phyloP scores from a whole-genome alignment of 1,284 basidiomycete genomes.

The Dichomitus squalens region DNA sequence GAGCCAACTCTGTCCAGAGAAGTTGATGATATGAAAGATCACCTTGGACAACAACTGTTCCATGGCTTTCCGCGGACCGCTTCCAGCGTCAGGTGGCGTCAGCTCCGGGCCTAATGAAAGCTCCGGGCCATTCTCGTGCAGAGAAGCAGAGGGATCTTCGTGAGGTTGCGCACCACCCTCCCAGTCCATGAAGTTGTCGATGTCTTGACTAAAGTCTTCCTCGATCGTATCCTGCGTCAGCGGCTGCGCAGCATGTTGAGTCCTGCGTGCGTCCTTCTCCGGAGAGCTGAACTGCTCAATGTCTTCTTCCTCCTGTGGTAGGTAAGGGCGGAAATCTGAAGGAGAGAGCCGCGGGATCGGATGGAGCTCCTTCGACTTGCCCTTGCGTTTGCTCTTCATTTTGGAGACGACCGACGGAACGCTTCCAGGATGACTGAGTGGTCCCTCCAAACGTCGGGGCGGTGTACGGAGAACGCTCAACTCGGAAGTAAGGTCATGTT shows the following conservation, averaged over 20 bases:
- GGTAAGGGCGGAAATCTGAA: constrained; percentile 24
- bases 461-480: constrained; percentile 12
- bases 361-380: constrained; percentile 12
- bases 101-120: constrained; percentile 18
- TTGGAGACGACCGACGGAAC: constrained; percentile 17
- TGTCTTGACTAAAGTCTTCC: constrained; percentile 13
- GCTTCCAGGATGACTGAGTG: background rate
- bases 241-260: background rate
- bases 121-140: background rate
- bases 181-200: constrained; percentile 24
- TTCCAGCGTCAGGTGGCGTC: background rate
- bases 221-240: constrained; percentile 19
- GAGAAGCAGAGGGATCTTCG: background rate
- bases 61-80: constrained; percentile 5
- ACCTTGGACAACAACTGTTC: constrained; percentile 10
- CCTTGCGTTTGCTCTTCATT: constrained; percentile 16
- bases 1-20: background rate
- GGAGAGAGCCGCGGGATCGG: constrained; percentile 23
- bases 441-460: background rate
- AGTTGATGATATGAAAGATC: background rate
- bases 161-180: constrained; percentile 16
- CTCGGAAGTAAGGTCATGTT: background rate
- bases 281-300: constrained; percentile 32
- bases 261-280: constrained; percentile 14
- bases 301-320: constrained; percentile 16